These are phyloP conservation scores for Cladosporium sp. DNA, from an alignment of 2,329 filamentous ascomycete species.

Conservation along the genomic window DNA sequence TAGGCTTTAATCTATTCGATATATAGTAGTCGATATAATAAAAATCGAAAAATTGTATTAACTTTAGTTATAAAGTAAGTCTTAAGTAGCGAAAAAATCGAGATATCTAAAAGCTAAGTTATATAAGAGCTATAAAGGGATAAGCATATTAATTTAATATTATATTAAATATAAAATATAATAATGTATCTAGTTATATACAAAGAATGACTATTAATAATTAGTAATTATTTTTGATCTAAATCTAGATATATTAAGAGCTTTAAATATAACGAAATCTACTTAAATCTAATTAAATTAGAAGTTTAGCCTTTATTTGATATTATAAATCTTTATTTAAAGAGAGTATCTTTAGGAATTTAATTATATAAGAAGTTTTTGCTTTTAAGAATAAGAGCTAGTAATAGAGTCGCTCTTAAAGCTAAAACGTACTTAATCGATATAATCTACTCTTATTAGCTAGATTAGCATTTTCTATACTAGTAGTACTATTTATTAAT, in stretches of 20 bases:
- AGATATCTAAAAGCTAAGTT: background rate
- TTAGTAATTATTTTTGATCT: background rate
- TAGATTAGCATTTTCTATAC: no score
- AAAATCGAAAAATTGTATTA: background rate
- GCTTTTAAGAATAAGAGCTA: background rate
- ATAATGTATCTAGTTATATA: background rate
- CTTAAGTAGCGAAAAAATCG: background rate
- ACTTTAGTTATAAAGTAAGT: background rate
- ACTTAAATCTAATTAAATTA: no score
- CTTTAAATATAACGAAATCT: background rate
- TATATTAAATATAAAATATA: background rate
- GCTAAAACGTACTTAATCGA: no score
- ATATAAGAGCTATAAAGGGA: background rate
- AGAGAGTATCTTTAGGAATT: background rate
- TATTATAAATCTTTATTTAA: background rate
- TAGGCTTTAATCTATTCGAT: background rate
- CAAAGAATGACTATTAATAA: background rate
- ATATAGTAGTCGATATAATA: background rate
- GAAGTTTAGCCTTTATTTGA: no score
- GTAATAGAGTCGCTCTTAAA: background rate
- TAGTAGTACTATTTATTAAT: background rate
- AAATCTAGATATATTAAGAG: background rate
- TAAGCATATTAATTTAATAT: background rate
- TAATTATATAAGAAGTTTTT: background rate
- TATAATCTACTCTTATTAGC: no score